Evolutionary conservation across 1,284 basidiomycete genomes (phyloP), one percentile per base, ranked within the genome.

Genomic region (Schizophyllum amplum): DNA sequence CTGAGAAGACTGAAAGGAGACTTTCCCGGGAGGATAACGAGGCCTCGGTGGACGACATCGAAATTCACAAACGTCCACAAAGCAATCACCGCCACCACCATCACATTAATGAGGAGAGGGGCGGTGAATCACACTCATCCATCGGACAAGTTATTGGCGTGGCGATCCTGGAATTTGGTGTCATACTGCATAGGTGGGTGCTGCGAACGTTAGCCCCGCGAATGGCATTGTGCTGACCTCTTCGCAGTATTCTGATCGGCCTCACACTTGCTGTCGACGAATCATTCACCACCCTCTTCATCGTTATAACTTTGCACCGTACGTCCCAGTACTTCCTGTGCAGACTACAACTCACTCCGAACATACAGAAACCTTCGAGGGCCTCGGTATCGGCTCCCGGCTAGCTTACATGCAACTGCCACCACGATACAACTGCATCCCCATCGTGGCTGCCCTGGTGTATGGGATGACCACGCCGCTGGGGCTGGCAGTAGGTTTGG

Each of bases 241-340:
- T 25, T 23, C 24, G 3, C 52, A 86, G 86, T 66, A 68, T 98
- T 48, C 81, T 99, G 62, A 94, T 99, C 64, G 96, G 96, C 1
- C 75, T 99, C 23, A 98, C 96, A 0, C 83, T 99, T 51, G 94
- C 94, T 21, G 92, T 96, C 27, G 84, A 90, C 65, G 72, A 81
- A 24, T 69, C 82, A 52, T 98, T 99, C 73, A 89, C 82, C 61
- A 73, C 90, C 11, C 82, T 99, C 21, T 95, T 98, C 68, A 75
- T 94, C 60, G 95, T 98, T 58, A 74, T 98, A 62, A 76, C 96
- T 67, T 98, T 95, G 73, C 92, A 94, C 68, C 92, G 90, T 92
- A 63, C 63, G 79, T 73, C 13, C 11, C 57, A 52, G 4, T 48
- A 48, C n/a, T 23, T 42, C 11, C 42, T 24, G 21, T 26, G 20